A percentile compares a stretch with the other conserved stretches of the same genome.
Conservation (phyloP, 257 asterid species). For the Nicotiana otophora region DNA sequence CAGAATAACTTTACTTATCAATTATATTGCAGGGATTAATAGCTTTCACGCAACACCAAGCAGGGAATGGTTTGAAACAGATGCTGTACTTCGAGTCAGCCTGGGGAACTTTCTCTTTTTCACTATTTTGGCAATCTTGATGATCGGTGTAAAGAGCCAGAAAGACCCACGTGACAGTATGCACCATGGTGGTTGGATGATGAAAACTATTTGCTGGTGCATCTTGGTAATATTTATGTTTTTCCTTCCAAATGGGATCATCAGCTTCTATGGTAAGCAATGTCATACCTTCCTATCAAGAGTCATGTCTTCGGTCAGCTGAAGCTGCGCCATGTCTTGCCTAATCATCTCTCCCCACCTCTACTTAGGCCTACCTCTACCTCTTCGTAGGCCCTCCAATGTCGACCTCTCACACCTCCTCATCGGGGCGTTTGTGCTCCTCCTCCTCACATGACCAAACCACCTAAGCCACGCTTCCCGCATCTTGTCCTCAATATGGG, state of each 20-base stretch:
- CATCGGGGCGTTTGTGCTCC: too few species aligned
- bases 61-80: conserved; percentile 94
- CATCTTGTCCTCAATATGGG: too few species aligned
- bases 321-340: too few species aligned
- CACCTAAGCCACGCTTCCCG: too few species aligned
- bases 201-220: conserved; percentile 84
- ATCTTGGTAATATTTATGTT: conserved; percentile 80
- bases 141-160: conserved; percentile 87
- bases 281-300: not conserved
- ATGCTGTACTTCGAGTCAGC: conserved; percentile 92
- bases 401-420: too few species aligned
- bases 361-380: too few species aligned
- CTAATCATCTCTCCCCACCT: too few species aligned
- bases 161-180: conserved; percentile 82
- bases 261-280: conserved; percentile 83
- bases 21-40: conserved; percentile 67
- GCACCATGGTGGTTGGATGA: conserved; percentile 99
- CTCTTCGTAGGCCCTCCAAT: too few species aligned
- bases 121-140: conserved; percentile 67
- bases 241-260: conserved; percentile 72
- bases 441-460: too few species aligned
- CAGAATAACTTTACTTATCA: not conserved
- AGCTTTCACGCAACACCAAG: conserved; percentile 82
- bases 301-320: too few species aligned
- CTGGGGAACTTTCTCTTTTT: conserved; percentile 89